phyloP scores from a whole-genome alignment of 805 yeast genomes.

The Metschnikowia borealis region DNA sequence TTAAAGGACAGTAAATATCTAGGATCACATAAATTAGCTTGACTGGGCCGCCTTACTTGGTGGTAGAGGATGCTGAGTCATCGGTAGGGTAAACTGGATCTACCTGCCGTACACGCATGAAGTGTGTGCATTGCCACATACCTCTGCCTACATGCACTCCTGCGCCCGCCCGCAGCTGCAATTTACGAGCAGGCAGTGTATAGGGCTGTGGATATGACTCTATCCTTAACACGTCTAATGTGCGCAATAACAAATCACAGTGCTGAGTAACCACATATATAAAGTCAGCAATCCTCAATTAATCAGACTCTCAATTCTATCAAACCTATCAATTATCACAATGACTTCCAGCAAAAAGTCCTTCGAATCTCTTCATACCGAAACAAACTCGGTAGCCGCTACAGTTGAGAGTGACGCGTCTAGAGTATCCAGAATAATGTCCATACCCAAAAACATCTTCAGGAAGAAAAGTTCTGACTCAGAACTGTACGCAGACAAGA shows the following conservation, averaged over 20 bases:
- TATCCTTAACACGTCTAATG: background rate
- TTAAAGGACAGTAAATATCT: no score
- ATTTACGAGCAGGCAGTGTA: background rate
- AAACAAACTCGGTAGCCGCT: conserved; percentile 7
- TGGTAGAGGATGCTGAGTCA: background rate
- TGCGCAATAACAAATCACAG: background rate
- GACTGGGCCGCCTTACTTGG: background rate
- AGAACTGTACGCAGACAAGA: background rate
- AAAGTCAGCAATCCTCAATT: background rate
- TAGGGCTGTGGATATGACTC: background rate
- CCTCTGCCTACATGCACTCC: background rate
- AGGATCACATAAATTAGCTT: no score
- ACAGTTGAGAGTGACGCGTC: conserved; percentile 3
- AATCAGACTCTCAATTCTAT: background rate
- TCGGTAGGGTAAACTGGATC: background rate
- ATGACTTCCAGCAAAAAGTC: conserved; percentile 11
- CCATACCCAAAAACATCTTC: conserved; percentile 1
- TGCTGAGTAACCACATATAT: background rate
- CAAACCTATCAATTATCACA: background rate
- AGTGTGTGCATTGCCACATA: background rate
- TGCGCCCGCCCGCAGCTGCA: background rate
- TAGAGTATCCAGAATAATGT: conserved; percentile 2
- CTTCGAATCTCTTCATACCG: conserved; percentile 6
- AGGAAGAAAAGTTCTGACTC: background rate
- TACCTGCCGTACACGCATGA: background rate